Percentiles rank a stretch among this genome's conserved stretches.
phyloP scores from a whole-genome alignment of 164 flowering plant species.

The Malania oleifera region DNA sequence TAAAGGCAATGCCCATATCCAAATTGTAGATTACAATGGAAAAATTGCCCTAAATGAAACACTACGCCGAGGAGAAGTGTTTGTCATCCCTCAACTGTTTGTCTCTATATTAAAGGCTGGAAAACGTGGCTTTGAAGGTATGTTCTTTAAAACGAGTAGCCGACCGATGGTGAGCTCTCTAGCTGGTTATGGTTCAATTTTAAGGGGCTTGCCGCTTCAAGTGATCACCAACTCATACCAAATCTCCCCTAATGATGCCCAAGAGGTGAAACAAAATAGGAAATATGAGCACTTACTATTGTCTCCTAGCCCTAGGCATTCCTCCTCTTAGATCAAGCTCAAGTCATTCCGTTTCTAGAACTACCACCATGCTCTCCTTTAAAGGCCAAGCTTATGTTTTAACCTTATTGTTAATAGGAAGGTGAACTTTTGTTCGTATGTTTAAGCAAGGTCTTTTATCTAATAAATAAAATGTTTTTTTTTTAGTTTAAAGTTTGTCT shows the following conservation, averaged over 20 bases:
- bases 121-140: conserved; percentile 32
- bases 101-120: conserved; percentile 27
- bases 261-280: conserved; percentile 31
- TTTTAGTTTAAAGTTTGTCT: too few relatives aligned
- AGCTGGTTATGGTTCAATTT: conserved; percentile 30
- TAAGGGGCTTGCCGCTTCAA: conserved; percentile 31
- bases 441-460: too few relatives aligned
- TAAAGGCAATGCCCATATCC: conserved; percentile 29
- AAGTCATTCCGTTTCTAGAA: too few relatives aligned
- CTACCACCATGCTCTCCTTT: too few relatives aligned
- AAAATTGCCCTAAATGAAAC: conserved; percentile 22
- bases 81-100: conserved; percentile 42
- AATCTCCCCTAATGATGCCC: conserved; percentile 29
- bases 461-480: too few relatives aligned
- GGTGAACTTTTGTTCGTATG: too few relatives aligned
- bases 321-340: too few relatives aligned
- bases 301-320: conserved; percentile 26
- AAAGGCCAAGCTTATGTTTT: too few relatives aligned
- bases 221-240: conserved; percentile 33
- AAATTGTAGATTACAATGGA: conserved; percentile 25
- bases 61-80: conserved; percentile 28
- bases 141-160: conserved; percentile 34
- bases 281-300: conserved; percentile 20
- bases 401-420: too few relatives aligned
- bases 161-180: conserved; percentile 25